Conservation (phyloP, 140 eudicot species). For the Ambrosia hybrid region DNA sequence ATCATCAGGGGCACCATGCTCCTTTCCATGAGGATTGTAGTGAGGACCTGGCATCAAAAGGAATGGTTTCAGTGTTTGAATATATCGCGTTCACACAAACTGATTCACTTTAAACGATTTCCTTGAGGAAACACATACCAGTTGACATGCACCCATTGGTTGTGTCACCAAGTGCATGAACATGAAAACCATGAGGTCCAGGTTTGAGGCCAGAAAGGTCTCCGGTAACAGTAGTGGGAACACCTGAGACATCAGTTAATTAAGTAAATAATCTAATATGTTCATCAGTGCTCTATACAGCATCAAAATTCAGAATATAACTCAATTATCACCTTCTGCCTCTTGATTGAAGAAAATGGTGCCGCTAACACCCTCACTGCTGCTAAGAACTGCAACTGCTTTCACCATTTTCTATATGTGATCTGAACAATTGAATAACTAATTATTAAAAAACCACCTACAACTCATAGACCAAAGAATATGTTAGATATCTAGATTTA, state of each 20-base stretch:
- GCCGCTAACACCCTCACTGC: conserved; percentile 93
- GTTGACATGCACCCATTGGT: conserved; percentile 67
- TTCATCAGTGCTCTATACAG: too few species aligned
- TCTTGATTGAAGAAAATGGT: conserved; percentile 72
- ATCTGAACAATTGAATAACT: conserved; percentile 41
- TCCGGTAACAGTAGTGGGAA: conserved; percentile 88
- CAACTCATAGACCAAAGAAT: conserved; percentile 17
- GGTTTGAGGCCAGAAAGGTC: conserved; percentile 80
- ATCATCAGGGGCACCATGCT: conserved; percentile 96
- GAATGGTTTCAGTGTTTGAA: background rate
- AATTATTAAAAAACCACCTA: conserved; percentile 11
- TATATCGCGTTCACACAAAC: background rate
- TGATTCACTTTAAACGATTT: background rate
- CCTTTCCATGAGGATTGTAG: conserved; percentile 86
- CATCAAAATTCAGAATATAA: too few species aligned
- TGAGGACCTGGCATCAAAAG: conserved; percentile 70
- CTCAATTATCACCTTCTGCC: conserved; percentile 73
- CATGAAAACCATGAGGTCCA: conserved; percentile 97
- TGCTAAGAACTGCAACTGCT: conserved; percentile 84
- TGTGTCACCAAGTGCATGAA: conserved; percentile 35
- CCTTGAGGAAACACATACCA: conserved; percentile 43
- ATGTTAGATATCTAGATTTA: background rate
- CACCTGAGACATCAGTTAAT: conserved; percentile 44
- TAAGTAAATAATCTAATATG: conserved; percentile 12
- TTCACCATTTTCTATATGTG: conserved; percentile 89